Conservation (phyloP, 148 eudicot species). For the Camellia lanceoleosa region DNA sequence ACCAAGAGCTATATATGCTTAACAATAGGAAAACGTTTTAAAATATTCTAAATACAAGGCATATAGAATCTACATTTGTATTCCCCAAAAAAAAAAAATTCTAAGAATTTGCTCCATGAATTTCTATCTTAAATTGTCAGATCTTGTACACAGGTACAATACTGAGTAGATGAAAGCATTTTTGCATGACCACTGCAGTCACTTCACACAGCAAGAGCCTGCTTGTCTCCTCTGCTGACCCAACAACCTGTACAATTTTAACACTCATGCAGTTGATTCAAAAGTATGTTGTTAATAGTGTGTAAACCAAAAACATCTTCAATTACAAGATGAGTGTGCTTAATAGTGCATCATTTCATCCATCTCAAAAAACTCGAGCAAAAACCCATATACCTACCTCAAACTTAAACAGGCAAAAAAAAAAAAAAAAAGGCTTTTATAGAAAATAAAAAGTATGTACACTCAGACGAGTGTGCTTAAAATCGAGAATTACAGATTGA, state of each 20-base stretch:
- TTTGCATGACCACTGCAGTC: slow-evolving; percentile 77
- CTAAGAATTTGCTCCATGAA: not conserved
- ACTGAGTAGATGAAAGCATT: slow-evolving; percentile 78
- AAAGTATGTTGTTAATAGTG: not conserved
- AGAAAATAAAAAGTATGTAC: too few species aligned
- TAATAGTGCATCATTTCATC: too few species aligned
- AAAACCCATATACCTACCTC: too few species aligned
- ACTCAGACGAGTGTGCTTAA: too few species aligned
- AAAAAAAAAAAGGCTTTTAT: too few species aligned
- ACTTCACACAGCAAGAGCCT: slow-evolving; percentile 86
- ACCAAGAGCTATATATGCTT: too few species aligned
- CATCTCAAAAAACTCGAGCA: too few species aligned
- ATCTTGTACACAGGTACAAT: slow-evolving; percentile 78
- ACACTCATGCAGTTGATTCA: not conserved
- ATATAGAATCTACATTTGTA: not conserved
- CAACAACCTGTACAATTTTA: slow-evolving; percentile 51
- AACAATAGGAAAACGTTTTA: too few species aligned
- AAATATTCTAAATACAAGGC: not conserved
- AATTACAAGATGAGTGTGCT: not conserved
- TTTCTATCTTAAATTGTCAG: slow-evolving; percentile 20
- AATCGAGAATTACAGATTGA: too few species aligned
- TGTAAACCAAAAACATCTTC: not conserved
- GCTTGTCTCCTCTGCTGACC: slow-evolving; percentile 74
- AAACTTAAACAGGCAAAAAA: too few species aligned
- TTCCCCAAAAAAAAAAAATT: not conserved